Base-by-base conservation (phyloP, 1,139 yeast genomes). In the Candida tropicalis region DNA sequence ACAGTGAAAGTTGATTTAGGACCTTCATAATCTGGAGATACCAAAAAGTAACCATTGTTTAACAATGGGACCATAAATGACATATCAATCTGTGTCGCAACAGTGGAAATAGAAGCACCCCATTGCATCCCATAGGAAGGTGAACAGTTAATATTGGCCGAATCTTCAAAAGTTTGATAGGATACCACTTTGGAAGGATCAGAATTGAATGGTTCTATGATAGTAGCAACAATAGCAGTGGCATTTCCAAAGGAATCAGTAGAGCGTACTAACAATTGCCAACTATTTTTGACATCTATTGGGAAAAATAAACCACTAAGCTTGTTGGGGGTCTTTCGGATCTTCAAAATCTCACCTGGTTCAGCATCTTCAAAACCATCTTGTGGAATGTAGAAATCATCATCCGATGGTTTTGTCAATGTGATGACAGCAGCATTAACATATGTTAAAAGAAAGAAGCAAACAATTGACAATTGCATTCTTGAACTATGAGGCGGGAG, bases 11-110 rank as follows among this genome's bases (percentile, higher is more conserved):
- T 61, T 2, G 55, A 53, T n/a, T 56, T 47, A 2, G 57, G 61
- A 7, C 70, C 71, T 39, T 65, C 62, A 51, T 59, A 55, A 50
- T 70, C 75, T 2, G 75, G 65, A 16, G 59, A 50, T 2, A 62
- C 62, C 4, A 70, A 69, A 43, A 55, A 65, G 52, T 64, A 70
- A 16, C 71, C 71, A 41, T 57, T 48, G 33, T 62, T 51, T 38
- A 70, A 55, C 12, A 60, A 57, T 6, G 54, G 47, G 40, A 56
- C 58, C 26, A 66, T 54, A 20, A 64, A 49, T 16, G 52, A 40
- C 61, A 63, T 60, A 48, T 68, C 73, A 12, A 38, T 12, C 34
- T 47, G 48, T 2, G 49, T 44, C 22, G 36, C 27, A 10, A 44
- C 22, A 3, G 48, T 44, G 7, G 40, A 15, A 25, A 38, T 23